Base-by-base conservation (phyloP, 2,329 filamentous ascomycete species). In the Ophiocordyceps polyrhachis-furcata region DNA sequence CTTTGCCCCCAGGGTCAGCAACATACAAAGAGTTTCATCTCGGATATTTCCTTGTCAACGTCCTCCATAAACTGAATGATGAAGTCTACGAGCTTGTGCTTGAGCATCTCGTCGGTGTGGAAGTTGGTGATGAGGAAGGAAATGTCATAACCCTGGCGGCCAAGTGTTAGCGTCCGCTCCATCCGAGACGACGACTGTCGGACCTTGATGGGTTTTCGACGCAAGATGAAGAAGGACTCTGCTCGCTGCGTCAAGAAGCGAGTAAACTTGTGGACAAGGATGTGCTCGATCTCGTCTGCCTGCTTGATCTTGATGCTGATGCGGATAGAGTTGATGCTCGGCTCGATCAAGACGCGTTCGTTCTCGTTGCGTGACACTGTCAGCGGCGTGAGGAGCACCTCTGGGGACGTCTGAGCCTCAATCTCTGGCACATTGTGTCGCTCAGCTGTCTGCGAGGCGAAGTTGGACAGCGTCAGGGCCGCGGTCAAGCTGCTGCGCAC, bases 41-140 rank as follows among this genome's bases (percentile, higher is more conserved):
- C 93, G 3, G 91, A 96, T 48, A 98, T 98, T 65, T 98, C 91
- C 72, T 98, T 98, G 64, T 98, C 93, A 5, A 98, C 93, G 62
- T 98, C 91, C 64, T 98, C 89, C 89, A 98, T 96, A 58, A 98
- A 98, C 58, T 96, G 81, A 52, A 98, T 95, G 54, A 98, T 93
- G 58, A 98, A 98, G 62, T 98, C 91, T 31, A 98, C 93, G 54
- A 98, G 73, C 70, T 98, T 96, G 62, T 98, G 89, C 71, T 96
- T 96, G 60, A 96, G 64, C 87, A 98, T 94, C 61, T 93, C 84
- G 64, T 96, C 91, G 5, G 91, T 96, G 58, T 98, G 91, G 70
- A 91, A 93, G 67, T 98, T 98, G 42, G 91, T 98, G 59, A 98
- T 93, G 58, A 98, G 64, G 70, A 98, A 98, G 8, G 88, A 95